A percentile compares a stretch with the other conserved stretches of the same genome.
These are phyloP conservation scores for Diplodia corticola DNA, from an alignment of 2,329 filamentous ascomycete species.

Conservation along the genomic window DNA sequence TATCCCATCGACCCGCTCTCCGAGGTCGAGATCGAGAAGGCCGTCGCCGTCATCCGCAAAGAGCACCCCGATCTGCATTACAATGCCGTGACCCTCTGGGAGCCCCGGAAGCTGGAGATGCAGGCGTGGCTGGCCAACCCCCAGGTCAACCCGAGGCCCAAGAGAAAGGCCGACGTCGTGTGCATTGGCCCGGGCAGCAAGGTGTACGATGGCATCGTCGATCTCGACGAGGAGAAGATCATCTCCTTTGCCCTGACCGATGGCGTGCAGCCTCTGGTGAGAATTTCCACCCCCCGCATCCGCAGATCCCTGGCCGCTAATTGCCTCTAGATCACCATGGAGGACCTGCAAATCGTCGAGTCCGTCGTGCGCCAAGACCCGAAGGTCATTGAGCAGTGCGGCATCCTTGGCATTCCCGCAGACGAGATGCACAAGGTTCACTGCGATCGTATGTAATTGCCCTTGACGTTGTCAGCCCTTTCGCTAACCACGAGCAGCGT, in stretches of 20 bases:
- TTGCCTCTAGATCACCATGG: conserved; percentile 72
- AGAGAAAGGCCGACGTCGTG: conserved; percentile 77
- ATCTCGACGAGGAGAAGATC: conserved; percentile 67
- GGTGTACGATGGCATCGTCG: conserved; percentile 79
- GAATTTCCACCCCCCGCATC: conserved; percentile 31
- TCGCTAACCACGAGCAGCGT: conserved; percentile 53
- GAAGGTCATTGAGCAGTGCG: conserved; percentile 88
- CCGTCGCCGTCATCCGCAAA: conserved; percentile 67
- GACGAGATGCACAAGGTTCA: conserved; percentile 95
- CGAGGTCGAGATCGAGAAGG: conserved; percentile 69
- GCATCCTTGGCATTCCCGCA: conserved; percentile 74
- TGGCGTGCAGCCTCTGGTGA: conserved; percentile 76
- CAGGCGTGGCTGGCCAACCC: conserved; percentile 72
- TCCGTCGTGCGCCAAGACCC: conserved; percentile 72
- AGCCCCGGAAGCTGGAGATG: conserved; percentile 85
- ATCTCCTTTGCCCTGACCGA: conserved; percentile 72
- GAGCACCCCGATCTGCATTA: conserved; percentile 73
- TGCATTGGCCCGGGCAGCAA: conserved; percentile 77
- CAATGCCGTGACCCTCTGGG: conserved; percentile 81
- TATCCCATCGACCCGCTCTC: conserved; percentile 80
- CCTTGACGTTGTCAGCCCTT: not conserved
- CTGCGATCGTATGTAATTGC: conserved; percentile 68
- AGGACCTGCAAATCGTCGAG: conserved; percentile 82
- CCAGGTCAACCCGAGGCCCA: conserved; percentile 60
- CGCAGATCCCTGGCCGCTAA: conserved; percentile 22